These are phyloP conservation scores for Solanum okadae DNA, from an alignment of 257 asterid genomes.

Conservation along the genomic window DNA sequence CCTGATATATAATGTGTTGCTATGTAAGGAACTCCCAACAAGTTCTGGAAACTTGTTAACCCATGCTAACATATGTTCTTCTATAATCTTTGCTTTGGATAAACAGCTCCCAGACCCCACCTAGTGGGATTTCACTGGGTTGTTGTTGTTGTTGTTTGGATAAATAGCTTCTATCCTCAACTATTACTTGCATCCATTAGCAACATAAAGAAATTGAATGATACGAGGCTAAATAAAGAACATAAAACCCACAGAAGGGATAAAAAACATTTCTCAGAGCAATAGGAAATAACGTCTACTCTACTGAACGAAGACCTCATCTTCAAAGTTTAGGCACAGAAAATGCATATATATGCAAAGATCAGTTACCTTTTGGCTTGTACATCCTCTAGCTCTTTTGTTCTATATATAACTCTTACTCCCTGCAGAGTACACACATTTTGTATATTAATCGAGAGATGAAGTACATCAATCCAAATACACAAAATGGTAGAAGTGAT, in stretches of 20 bases:
- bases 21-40: background rate
- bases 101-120: too few relatives aligned
- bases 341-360: background rate
- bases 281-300: background rate
- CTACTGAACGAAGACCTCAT: background rate
- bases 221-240: background rate
- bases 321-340: background rate
- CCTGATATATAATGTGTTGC: background rate
- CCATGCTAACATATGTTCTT: background rate
- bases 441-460: background rate
- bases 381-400: conserved; percentile 16
- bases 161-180: background rate
- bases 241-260: background rate
- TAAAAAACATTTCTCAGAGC: background rate
- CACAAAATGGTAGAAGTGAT: background rate
- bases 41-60: background rate
- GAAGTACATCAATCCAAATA: background rate
- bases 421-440: conserved; percentile 5
- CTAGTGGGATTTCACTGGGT: too few relatives aligned
- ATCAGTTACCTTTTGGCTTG: conserved; percentile 19
- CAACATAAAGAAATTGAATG: background rate
- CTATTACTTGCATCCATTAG: background rate
- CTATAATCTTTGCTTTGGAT: background rate
- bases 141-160: too few relatives aligned
- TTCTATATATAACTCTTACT: conserved; percentile 16